These are phyloP conservation scores for Lodderomyces orthopsilosis DNA, from an alignment of 1,139 yeast genomes.

Conservation along the genomic window DNA sequence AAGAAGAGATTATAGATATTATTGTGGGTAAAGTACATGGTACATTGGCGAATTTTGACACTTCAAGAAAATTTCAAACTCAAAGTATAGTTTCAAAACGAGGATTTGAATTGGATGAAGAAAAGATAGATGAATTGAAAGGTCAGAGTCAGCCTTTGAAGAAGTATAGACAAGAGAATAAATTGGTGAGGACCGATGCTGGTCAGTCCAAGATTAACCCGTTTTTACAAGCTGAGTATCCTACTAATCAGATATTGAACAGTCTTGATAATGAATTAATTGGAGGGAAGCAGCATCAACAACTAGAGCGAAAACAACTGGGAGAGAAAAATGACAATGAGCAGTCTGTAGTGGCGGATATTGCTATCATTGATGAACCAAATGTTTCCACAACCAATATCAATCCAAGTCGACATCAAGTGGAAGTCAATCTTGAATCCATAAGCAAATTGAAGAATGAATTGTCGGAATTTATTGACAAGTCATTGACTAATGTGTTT, in stretches of 20 bases:
- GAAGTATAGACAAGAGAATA: conserved; percentile 54
- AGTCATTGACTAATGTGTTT: conserved; percentile 62
- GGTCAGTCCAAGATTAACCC: conserved; percentile 21
- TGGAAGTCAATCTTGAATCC: conserved; percentile 54
- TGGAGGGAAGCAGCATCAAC: conserved; percentile 5
- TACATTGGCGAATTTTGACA: conserved; percentile 57
- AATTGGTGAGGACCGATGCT: conserved; percentile 73
- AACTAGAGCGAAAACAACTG: conserved; percentile 1
- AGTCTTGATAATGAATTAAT: conserved; percentile 9
- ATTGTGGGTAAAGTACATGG: conserved; percentile 52
- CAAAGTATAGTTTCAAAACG: conserved; percentile 48
- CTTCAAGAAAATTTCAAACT: conserved; percentile 66
- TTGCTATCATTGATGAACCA: background rate
- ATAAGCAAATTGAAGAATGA: conserved; percentile 52
- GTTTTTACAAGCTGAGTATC: conserved; percentile 8
- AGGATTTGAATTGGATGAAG: conserved; percentile 14
- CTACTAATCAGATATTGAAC: background rate
- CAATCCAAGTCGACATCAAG: conserved; percentile 15
- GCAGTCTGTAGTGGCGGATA: background rate
- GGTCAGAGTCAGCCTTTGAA: conserved; percentile 19
- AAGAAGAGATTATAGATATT: conserved; percentile 76
- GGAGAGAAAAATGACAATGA: background rate
- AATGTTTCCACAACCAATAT: background rate
- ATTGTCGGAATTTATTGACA: conserved; percentile 47
- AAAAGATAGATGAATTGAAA: conserved; percentile 4